A percentile compares a stretch with the other conserved stretches of the same genome.
phyloP scores from a whole-genome alignment of 2,329 filamentous ascomycete species.

The Aciculosporium take region DNA sequence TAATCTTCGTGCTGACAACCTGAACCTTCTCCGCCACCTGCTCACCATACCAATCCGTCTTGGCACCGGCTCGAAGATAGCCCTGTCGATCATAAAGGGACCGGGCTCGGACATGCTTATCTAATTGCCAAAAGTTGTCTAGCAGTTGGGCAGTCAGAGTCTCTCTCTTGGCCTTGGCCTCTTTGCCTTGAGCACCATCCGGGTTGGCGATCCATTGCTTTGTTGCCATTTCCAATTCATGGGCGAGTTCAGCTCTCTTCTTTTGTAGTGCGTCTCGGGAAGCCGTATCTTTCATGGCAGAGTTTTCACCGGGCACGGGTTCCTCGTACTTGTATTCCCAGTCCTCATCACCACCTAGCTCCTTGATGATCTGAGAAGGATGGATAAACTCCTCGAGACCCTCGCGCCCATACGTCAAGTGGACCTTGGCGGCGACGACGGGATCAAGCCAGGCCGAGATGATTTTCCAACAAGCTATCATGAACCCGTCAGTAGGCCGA shows the following conservation, averaged over 20 bases:
- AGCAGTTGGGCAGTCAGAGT: slow-evolving; percentile 35
- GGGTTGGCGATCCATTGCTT: slow-evolving; percentile 39
- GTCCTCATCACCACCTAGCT: slow-evolving; percentile 45
- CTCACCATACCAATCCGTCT: slow-evolving; percentile 3
- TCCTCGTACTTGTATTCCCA: slow-evolving; percentile 54
- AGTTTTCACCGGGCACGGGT: slow-evolving; percentile 44
- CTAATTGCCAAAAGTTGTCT: slow-evolving; percentile 55
- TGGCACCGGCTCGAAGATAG: slow-evolving; percentile 2
- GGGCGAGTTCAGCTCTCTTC: slow-evolving; percentile 37
- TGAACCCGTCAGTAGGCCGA: background rate
- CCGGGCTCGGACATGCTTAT: slow-evolving; percentile 50
- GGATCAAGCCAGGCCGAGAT: slow-evolving; percentile 66
- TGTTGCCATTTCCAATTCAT: slow-evolving; percentile 44
- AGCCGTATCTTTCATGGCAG: slow-evolving; percentile 29
- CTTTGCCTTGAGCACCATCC: slow-evolving; percentile 10
- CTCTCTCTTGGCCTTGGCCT: slow-evolving; percentile 24
- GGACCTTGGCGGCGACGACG: slow-evolving; percentile 57
- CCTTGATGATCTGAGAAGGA: slow-evolving; percentile 46
- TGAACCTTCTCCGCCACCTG: background rate
- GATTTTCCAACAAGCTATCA: slow-evolving; percentile 36
- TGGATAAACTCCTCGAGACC: slow-evolving; percentile 49
- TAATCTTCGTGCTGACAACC: background rate
- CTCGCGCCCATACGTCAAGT: slow-evolving; percentile 49
- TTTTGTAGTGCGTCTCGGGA: slow-evolving; percentile 33
- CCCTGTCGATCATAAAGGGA: slow-evolving; percentile 44